Evolutionary conservation across 2,329 filamentous ascomycete species (phyloP), one percentile per base, ranked within the genome.

Genomic region (Penicillium janthinellum): DNA sequence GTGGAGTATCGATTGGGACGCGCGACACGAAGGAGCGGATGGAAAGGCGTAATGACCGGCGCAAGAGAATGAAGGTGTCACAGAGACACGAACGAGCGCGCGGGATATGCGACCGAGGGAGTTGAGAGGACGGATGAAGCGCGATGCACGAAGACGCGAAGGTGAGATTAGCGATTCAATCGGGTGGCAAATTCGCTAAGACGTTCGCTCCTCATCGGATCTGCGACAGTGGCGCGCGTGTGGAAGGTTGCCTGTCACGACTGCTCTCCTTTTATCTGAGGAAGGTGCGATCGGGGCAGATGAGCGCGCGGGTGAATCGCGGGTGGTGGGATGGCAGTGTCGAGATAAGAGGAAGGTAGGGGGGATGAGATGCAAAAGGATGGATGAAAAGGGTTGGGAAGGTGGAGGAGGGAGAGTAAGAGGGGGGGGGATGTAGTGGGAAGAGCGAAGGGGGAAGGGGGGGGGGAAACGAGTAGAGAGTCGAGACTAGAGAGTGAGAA

Each of bases 361-460:
- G 51, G 41, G 35, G 55, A 54, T 51, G 49, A 53, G 57, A 58
- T 57, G 60, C 54, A 58, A 58, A 61, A 57, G 49, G 60, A 60
- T n/a, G n/a, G n/a, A n/a, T 55, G 55, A 59, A 60, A 58, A n/a
- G 28, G 51, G 25, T 17, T 28, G 28, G 61, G 53, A 56, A 58
- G 59, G 49, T 52, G 63, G 61, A 62, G 62, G 64, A 60, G 55
- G 60, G 61, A 63, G 61, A 61, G 60, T 61, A 63, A 64, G 67
- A 65, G 64, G 59, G 62, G 64, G 60, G 56, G 54, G 61, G 60
- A 63, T 60, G 65, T 63, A 67, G 59, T 57, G 57, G 62, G 62
- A 63, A 62, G 65, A 63, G 68, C 63, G 59, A 58, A 57, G 53
- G 53, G 61, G 61, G 61, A 62, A 63, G 65, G 67, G 65, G 64